Evolutionary conservation across 179 eudicot species (phyloP).

Genomic region (Amaranthus tricolor): DNA sequence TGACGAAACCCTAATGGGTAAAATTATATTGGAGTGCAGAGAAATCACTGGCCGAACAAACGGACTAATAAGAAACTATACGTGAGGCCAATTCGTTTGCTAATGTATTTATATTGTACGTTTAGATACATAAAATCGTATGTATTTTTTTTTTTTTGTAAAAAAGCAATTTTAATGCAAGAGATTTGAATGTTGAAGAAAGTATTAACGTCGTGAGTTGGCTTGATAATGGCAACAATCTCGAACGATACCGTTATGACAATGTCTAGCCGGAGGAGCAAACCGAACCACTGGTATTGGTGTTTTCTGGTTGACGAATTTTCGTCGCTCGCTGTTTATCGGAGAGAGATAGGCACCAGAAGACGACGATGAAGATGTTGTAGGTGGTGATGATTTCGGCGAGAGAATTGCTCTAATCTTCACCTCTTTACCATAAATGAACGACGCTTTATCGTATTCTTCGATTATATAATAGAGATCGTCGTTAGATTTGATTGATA

Average conservation of each 20-base stretch:
- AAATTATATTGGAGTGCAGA: neutral
- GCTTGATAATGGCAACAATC: slow-evolving; percentile 31
- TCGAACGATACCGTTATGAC: slow-evolving; percentile 22
- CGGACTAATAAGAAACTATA: slow-evolving; percentile 9
- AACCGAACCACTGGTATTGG: neutral
- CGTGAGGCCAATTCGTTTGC: slow-evolving; percentile 15
- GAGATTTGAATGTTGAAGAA: slow-evolving; percentile 24
- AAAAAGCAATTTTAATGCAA: slow-evolving; percentile 22
- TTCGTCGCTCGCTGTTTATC: slow-evolving; percentile 6
- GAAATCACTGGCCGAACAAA: neutral
- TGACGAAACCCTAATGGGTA: slow-evolving; percentile 30
- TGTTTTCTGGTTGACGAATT: slow-evolving; percentile 6
- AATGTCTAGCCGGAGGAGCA: neutral
- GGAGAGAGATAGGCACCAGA: slow-evolving; percentile 31
- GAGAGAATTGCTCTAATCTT: slow-evolving; percentile 64
- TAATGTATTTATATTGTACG: neutral
- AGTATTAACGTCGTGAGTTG: slow-evolving; percentile 24
- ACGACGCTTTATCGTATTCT: slow-evolving; percentile 50
- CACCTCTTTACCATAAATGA: slow-evolving; percentile 22
- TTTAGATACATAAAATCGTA: too few relatives aligned
- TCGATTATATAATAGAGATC: slow-evolving; percentile 57
- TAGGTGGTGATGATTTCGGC: slow-evolving; percentile 4
- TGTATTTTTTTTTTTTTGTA: too few relatives aligned
- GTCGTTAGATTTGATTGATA: slow-evolving; percentile 57
- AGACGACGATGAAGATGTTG: slow-evolving; percentile 24